Evolutionary conservation across 2,329 filamentous ascomycete genomes (phyloP).

Genomic region (Sporothrix phasma): DNA sequence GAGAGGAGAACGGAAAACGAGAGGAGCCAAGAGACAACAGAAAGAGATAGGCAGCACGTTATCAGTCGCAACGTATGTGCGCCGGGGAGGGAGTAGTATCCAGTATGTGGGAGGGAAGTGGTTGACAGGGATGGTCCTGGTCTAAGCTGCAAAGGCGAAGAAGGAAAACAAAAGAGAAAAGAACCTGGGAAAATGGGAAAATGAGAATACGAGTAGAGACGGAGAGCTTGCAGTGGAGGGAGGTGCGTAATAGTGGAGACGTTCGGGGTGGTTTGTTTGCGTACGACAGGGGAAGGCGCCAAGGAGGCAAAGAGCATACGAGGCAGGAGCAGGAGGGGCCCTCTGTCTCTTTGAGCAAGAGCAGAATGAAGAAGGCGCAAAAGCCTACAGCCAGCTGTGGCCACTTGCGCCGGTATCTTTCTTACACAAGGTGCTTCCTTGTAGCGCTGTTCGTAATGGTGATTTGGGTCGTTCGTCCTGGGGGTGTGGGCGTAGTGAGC

Average conservation of each 20-base stretch:
- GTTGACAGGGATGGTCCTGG: not conserved
- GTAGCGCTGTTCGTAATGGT: not conserved
- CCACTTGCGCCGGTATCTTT: no score
- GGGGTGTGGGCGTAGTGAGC: not conserved
- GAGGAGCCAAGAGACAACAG: not conserved
- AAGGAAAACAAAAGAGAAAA: not conserved
- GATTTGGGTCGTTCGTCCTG: not conserved
- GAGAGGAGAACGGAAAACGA: not conserved
- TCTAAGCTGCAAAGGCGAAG: not conserved
- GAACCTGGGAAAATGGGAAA: not conserved
- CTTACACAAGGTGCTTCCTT: not conserved
- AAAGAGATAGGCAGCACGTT: not conserved
- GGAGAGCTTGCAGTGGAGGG: not conserved
- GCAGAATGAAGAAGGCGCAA: not conserved
- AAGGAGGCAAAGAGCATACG: not conserved
- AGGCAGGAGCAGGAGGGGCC: not conserved
- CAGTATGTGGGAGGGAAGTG: not conserved
- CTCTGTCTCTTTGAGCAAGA: no score
- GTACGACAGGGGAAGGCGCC: not conserved
- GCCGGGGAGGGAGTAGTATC: not conserved
- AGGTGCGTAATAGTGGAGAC: slow-evolving; percentile 9
- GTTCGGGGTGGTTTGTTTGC: not conserved
- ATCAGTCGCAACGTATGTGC: slow-evolving; percentile 2
- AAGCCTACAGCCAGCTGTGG: not conserved
- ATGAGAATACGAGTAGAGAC: not conserved